Conservation (phyloP, 2,329 filamentous ascomycete genomes). For the Colletotrichum graminicola region DNA sequence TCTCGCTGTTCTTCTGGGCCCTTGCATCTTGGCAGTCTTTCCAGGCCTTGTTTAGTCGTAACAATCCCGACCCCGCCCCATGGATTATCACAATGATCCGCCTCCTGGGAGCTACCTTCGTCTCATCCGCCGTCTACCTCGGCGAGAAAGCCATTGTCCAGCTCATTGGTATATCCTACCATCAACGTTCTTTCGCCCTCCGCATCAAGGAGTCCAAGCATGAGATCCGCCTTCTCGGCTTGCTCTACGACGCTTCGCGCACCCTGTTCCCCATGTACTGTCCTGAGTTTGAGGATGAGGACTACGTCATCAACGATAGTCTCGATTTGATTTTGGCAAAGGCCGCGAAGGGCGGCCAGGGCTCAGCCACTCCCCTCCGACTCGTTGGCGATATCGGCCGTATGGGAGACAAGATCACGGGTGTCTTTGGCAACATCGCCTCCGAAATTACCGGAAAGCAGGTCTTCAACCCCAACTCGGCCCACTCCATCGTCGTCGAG, state of each 20-base stretch:
- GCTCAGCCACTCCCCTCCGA: conserved; percentile 81
- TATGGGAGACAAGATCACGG: conserved; percentile 92
- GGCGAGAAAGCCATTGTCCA: conserved; percentile 85
- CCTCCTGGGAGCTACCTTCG: conserved; percentile 75
- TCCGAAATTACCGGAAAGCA: conserved; percentile 96
- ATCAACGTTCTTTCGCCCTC: conserved; percentile 84
- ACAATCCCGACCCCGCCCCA: conserved; percentile 46
- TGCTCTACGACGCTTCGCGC: conserved; percentile 92
- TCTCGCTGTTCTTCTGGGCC: conserved; percentile 78
- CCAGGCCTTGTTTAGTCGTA: conserved; percentile 62
- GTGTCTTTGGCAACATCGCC: conserved; percentile 91
- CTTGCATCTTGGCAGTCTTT: conserved; percentile 73
- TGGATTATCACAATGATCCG: conserved; percentile 73
- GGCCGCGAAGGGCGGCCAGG: conserved; percentile 64
- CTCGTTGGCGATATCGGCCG: conserved; percentile 83
- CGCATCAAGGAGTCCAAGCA: conserved; percentile 92
- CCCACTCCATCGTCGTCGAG: conserved; percentile 89
- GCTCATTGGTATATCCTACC: conserved; percentile 86
- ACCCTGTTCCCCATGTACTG: conserved; percentile 93
- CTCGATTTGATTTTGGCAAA: conserved; percentile 74
- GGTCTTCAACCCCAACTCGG: conserved; percentile 91
- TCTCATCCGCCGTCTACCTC: conserved; percentile 77
- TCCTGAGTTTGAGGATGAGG: conserved; percentile 89
- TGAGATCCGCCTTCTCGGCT: conserved; percentile 82
- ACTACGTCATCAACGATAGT: conserved; percentile 90